Evolutionary conservation across 805 yeast species (phyloP).

Genomic region (Zygoascus ofunaensis): DNA sequence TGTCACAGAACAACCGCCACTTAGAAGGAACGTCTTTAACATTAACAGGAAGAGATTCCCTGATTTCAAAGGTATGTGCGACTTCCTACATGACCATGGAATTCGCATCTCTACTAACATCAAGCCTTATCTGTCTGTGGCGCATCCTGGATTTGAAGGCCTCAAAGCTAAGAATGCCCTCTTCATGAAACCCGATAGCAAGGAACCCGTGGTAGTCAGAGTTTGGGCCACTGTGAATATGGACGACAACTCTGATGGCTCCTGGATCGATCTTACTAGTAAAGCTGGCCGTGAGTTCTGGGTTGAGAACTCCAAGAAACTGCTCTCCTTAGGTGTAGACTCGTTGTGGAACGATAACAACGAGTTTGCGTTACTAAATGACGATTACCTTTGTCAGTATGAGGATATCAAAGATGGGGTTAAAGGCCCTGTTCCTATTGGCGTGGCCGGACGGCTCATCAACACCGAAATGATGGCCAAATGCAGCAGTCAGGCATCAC

Average conservation of each 20-base stretch:
- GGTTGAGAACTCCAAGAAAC: slow-evolving; percentile 1
- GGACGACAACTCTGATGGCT: slow-evolving; percentile 2
- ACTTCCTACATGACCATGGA: background rate
- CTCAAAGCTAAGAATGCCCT: background rate
- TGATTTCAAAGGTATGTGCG: slow-evolving; percentile 5
- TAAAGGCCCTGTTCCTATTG: slow-evolving; percentile 4
- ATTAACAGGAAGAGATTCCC: slow-evolving; percentile 5
- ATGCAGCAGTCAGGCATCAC: slow-evolving; percentile 6
- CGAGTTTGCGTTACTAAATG: slow-evolving; percentile 7
- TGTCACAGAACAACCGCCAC: background rate
- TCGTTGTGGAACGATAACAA: slow-evolving; percentile 10
- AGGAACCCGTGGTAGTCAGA: background rate
- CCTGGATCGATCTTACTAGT: slow-evolving; percentile 8
- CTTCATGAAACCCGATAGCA: background rate
- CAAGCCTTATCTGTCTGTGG: slow-evolving; percentile 5
- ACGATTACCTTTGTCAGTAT: slow-evolving; percentile 1
- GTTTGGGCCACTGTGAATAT: background rate
- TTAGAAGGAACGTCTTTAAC: slow-evolving; percentile 5
- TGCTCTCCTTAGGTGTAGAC: slow-evolving; percentile 6
- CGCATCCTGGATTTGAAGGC: slow-evolving; percentile 5
- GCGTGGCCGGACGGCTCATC: slow-evolving; percentile 6
- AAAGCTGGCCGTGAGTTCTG: slow-evolving; percentile 6
- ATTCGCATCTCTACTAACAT: background rate
- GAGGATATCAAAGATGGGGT: slow-evolving; percentile 4
- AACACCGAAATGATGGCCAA: slow-evolving; percentile 12